Percentiles rank a stretch among this genome's conserved stretches.
Evolutionary conservation across 2,329 filamentous ascomycete species (phyloP).

Genomic region (Talaromyces amestolkiae): DNA sequence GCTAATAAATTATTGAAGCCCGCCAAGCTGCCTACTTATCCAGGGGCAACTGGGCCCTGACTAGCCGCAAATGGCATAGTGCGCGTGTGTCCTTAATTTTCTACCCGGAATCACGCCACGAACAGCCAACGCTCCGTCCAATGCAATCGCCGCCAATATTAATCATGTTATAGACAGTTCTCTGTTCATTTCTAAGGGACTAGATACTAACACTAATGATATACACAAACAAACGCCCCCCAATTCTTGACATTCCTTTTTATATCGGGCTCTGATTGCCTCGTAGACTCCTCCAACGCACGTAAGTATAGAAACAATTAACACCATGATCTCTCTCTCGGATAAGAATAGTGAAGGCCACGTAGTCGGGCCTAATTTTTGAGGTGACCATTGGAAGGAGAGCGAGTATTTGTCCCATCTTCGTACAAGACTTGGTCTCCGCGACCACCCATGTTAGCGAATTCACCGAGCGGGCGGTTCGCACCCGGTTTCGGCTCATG

Average conservation of each 20-base stretch:
- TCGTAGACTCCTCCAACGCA: slow-evolving; percentile 1
- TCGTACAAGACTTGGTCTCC: slow-evolving; percentile 78
- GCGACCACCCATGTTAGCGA: slow-evolving; percentile 79
- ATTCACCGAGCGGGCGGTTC: slow-evolving; percentile 68
- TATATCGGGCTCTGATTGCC: neutral
- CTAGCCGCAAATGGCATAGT: neutral
- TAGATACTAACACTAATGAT: neutral
- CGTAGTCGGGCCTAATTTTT: neutral
- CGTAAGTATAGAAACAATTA: neutral
- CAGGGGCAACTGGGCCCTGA: neutral
- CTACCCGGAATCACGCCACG: slow-evolving; percentile 10
- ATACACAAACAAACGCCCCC: neutral
- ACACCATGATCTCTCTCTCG: neutral
- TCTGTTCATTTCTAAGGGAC: neutral
- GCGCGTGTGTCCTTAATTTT: neutral
- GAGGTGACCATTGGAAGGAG: slow-evolving; percentile 22
- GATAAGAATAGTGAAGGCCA: neutral
- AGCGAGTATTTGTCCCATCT: slow-evolving; percentile 49
- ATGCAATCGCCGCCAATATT: neutral
- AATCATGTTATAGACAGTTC: neutral
- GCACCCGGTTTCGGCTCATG: slow-evolving; percentile 65
- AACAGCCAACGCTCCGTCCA: neutral
- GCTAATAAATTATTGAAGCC: neutral
- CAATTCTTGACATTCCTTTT: neutral
- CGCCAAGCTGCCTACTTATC: slow-evolving; percentile 2